Conservation (phyloP, 345 rosid species). For the Eucalyptus polyanthemos region DNA sequence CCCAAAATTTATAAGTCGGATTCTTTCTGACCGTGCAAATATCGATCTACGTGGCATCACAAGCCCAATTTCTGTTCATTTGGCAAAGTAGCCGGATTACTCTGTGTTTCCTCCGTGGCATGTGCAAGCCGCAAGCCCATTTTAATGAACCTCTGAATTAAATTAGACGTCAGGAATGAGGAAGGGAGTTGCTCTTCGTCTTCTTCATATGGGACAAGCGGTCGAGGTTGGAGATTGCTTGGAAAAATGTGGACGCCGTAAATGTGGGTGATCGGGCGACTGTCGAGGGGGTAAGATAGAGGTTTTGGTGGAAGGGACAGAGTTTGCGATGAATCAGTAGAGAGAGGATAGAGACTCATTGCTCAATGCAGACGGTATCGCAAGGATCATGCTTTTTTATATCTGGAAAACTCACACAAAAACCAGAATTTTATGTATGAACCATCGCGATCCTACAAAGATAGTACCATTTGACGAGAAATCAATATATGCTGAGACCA, state of each 20-base stretch:
- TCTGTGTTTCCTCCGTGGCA: not conserved
- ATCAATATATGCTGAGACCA: not conserved
- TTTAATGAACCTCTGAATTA: not conserved
- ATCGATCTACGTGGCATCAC: not conserved
- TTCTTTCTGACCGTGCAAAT: not conserved
- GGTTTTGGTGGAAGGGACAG: not conserved
- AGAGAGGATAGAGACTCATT: not conserved
- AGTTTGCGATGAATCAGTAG: not conserved
- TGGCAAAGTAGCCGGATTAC: not conserved
- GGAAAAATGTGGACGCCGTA: not conserved
- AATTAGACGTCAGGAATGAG: not conserved
- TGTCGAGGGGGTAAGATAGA: not conserved
- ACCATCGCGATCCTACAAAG: not conserved
- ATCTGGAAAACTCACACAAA: not conserved
- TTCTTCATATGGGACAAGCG: not conserved
- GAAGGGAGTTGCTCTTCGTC: not conserved
- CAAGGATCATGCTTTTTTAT: not conserved
- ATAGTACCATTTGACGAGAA: not conserved
- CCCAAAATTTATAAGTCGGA: not conserved
- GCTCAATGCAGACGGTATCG: not conserved
- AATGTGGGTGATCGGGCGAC: not conserved
- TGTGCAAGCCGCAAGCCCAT: not conserved
- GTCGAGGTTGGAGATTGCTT: not conserved
- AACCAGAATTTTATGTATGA: not conserved
- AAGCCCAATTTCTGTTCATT: not conserved